Evolutionary conservation across 306 rosid genomes (phyloP), one percentile per base, ranked within the genome.

Genomic region (Citrullus colocynthis): DNA sequence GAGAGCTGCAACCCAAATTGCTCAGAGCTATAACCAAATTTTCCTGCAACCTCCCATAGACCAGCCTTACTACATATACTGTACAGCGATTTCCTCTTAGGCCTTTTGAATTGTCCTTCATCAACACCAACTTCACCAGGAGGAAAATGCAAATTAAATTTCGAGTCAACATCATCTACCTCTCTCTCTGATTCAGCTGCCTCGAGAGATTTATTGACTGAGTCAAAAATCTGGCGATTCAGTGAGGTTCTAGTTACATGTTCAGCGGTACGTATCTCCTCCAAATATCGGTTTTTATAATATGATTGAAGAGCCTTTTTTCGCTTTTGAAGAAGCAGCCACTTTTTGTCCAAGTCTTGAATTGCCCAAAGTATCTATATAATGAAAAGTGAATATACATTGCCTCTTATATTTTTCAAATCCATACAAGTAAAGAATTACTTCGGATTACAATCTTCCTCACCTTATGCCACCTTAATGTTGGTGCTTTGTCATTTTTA

Each of bases 121-220:
- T 95, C 99, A 76, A 84, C 93, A 83, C 93, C 93, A 80, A 81
- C 90, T 87, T 95, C 99, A 72, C 99, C 97, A 4, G 97, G 83
- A 24, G 99, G 99, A 78, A 95, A 95, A 88, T 95, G 99, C 85
- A 95, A 80, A 88, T 95, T 95, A 83, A 95, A 95, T 85, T 92
- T 95, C 36, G 93, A 89, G 88, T 95, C 99, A 82, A 95, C 99
- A 79, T 95, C 99, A 72, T 95, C 99, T 83, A 95, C 91, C 88
- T 95, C 99, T 77, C 97, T 87, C 83, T 95, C 99, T 21, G 99
- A 87, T 81, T 89, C 97, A 66, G 99, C 99, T 78, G 91, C 97
- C 89, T 91, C 90, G 72, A 95, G 84, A 3, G 93, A 88, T 85
- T 88, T 91, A 90, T 90, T 95, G 77, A 91, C 86, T 45, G 99